These are phyloP conservation scores for Magnolia kwangsiensis DNA, from an alignment of 164 flowering plant species.

Conservation along the genomic window DNA sequence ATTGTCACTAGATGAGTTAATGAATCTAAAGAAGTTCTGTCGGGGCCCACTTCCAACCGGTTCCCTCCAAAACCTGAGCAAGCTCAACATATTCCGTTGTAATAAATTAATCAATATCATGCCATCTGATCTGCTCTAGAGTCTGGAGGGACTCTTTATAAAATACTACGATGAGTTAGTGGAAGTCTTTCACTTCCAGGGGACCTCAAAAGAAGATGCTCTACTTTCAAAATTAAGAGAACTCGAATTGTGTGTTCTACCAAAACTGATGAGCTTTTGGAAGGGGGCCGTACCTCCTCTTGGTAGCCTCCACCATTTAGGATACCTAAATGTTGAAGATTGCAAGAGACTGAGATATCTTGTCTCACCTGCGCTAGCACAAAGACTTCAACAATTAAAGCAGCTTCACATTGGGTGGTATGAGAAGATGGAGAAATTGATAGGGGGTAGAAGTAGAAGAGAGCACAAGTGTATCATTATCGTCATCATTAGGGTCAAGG, in stretches of 20 bases:
- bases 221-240: background rate
- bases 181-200: background rate
- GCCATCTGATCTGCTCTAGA: background rate
- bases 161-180: background rate
- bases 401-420: background rate
- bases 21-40: background rate
- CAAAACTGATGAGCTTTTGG: background rate
- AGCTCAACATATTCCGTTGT: background rate
- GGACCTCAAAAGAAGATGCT: background rate
- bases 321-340: background rate
- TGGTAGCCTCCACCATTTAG: background rate
- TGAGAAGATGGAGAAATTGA: background rate
- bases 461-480: too few relatives aligned
- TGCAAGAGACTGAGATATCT: background rate
- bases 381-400: background rate
- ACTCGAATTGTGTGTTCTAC: background rate
- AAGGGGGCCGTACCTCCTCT: background rate
- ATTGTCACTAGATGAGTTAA: background rate
- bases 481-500: too few relatives aligned
- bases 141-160: background rate
- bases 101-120: background rate
- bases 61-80: background rate
- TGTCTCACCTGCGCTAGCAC: background rate
- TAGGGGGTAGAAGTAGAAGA: background rate
- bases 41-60: background rate